phyloP scores from a whole-genome alignment of 169 alveolate genomes.

The Toxoplasma gondii region DNA sequence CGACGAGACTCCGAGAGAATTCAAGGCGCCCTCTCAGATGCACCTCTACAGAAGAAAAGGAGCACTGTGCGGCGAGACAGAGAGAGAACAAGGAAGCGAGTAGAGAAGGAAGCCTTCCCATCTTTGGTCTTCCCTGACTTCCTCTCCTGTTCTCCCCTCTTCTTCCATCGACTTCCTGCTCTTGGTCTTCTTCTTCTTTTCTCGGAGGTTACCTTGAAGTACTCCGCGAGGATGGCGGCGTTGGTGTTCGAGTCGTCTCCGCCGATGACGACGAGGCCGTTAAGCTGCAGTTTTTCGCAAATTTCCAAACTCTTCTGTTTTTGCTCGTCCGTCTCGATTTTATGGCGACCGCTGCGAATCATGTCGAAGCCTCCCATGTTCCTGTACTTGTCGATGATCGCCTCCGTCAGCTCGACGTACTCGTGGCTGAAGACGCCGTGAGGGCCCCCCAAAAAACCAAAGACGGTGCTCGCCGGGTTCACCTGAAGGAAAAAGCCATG shows the following conservation, averaged over 20 bases:
- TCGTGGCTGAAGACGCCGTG: conserved; percentile 93
- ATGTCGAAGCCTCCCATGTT: conserved; percentile 98
- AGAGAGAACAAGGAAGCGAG: too few relatives aligned
- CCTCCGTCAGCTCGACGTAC: conserved; percentile 91
- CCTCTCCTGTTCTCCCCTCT: too few relatives aligned
- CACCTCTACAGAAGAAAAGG: too few relatives aligned
- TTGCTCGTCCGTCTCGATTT: conserved; percentile 93
- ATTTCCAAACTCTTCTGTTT: conserved; percentile 85
- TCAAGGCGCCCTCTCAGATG: too few relatives aligned
- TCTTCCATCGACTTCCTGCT: too few relatives aligned
- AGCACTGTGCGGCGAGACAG: too few relatives aligned
- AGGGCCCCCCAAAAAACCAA: conserved; percentile 77
- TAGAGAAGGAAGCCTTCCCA: too few relatives aligned
- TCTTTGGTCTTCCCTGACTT: too few relatives aligned
- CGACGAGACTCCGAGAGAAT: too few relatives aligned
- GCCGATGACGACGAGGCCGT: conserved; percentile 98
- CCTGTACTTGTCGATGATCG: conserved; percentile 93
- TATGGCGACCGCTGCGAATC: conserved; percentile 98
- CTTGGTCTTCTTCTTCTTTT: too few relatives aligned
- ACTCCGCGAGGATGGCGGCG: conserved; percentile 97
- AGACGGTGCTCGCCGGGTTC: conserved; percentile 31
- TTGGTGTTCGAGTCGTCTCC: conserved; percentile 99
- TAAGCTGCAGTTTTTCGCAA: conserved; percentile 90
- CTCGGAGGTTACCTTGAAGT: conserved; percentile 89
- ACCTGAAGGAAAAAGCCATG: conserved; percentile 19